Evolutionary conservation across 305 asterid species (phyloP), one percentile per base, ranked within the genome.

Genomic region (Fraxinus greggii): DNA sequence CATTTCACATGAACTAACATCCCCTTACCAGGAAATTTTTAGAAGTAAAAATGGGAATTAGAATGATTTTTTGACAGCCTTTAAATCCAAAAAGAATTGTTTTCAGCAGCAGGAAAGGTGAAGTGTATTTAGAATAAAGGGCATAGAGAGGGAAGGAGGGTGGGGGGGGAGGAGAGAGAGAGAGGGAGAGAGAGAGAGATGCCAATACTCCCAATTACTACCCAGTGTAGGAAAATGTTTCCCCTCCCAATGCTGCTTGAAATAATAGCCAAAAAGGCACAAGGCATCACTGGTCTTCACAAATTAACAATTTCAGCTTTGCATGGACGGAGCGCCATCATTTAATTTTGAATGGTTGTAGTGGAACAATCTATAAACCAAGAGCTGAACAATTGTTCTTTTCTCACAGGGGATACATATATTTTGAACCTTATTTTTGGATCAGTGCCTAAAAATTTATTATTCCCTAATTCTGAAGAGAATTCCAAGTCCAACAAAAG

Each of bases 1-100:
- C 95, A 90, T 88, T 92, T 84, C 89, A 88, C 84, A 88, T 67
- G 86, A 84, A 90, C 94, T 92, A 92, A 87, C 92, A 82, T 89
- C 97, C 97, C 97, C 98, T 95, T 92, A 95, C 97, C 98, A 92
- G 99, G 98, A 98, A 88, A 36, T 78, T 84, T 87, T 89, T 83
- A 63, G 80, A 81, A 75, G 84, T 51, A 61, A 85, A 63, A 87
- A 80, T 33, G 85, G 85, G 86, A 87, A 83, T 78, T 84, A 79
- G 96, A 89, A 90, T 91, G 87, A 81, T 80, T 88, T 88, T 90
- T 94, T 90, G 91, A 90, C 83, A 87, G 90, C 92, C 97, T 91
- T 89, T 88, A 82, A 87, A 89, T 87, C 89, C 90, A 88, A 86
- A 90, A 91, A 86, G 86, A 87, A 91, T 88, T 13, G 17, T 87